Percentiles rank a stretch among this genome's conserved stretches.
These are phyloP conservation scores for Leptographium procerum DNA, from an alignment of 2,329 filamentous ascomycete species.

Conservation along the genomic window DNA sequence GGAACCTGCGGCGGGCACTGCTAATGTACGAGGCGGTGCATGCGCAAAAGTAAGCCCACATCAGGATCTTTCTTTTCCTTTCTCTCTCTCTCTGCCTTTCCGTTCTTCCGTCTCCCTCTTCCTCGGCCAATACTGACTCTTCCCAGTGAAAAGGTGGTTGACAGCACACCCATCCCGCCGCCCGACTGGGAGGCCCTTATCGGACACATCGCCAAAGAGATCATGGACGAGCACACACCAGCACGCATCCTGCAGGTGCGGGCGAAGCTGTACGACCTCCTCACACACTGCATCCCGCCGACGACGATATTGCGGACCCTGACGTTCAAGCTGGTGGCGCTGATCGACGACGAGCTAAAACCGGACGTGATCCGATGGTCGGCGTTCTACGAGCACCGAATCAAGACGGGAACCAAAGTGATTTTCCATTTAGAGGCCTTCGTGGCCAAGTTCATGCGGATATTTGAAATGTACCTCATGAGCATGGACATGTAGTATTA, in stretches of 20 bases:
- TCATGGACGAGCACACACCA: constrained; percentile 87
- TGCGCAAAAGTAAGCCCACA: constrained; percentile 80
- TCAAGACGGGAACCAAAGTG: constrained; percentile 84
- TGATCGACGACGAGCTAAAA: constrained; percentile 82
- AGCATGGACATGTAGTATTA: constrained; percentile 66
- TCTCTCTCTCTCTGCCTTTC: neutral
- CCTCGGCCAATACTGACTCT: neutral
- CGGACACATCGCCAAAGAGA: constrained; percentile 78
- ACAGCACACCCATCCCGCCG: constrained; percentile 79
- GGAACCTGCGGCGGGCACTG: constrained; percentile 80
- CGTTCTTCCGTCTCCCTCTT: too few species aligned
- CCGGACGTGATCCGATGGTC: constrained; percentile 91
- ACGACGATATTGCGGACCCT: constrained; percentile 91
- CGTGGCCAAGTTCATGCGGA: constrained; percentile 96
- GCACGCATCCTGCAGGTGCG: constrained; percentile 77
- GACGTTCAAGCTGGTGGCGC: constrained; percentile 80
- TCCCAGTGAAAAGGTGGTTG: constrained; percentile 73
- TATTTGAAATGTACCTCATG: constrained; percentile 86
- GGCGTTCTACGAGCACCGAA: constrained; percentile 92
- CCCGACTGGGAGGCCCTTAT: constrained; percentile 97
- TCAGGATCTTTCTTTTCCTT: too few species aligned
- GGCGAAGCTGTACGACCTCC: constrained; percentile 88
- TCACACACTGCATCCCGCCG: constrained; percentile 93
- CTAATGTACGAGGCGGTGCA: constrained; percentile 97
- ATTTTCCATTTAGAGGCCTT: constrained; percentile 98